These are phyloP conservation scores for Alternaria gaisen DNA, from an alignment of 2,329 filamentous ascomycete species.

Conservation along the genomic window DNA sequence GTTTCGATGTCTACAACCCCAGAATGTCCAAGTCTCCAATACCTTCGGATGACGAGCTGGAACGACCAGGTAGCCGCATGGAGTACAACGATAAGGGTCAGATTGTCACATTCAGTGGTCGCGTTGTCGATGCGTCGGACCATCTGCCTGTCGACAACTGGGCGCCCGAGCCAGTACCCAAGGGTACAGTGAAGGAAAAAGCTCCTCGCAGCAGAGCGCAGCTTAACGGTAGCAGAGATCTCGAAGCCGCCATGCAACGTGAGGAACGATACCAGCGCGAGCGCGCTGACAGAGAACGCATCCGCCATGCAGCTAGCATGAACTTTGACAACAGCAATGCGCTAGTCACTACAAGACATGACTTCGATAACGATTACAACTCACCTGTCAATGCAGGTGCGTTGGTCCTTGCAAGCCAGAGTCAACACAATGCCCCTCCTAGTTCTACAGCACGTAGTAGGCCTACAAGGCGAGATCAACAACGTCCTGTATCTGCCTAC, in stretches of 20 bases:
- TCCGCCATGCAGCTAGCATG: slow-evolving; percentile 41
- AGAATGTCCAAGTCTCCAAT: slow-evolving; percentile 40
- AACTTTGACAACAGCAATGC: slow-evolving; percentile 42
- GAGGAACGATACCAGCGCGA: slow-evolving; percentile 47
- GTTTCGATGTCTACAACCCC: slow-evolving; percentile 77
- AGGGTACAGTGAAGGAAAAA: slow-evolving; percentile 56
- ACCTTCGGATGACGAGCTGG: slow-evolving; percentile 36
- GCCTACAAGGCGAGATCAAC: slow-evolving; percentile 40
- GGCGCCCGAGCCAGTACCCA: slow-evolving; percentile 78
- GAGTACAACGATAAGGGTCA: slow-evolving; percentile 67
- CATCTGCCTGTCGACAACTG: slow-evolving; percentile 79
- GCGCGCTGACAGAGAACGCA: slow-evolving; percentile 44
- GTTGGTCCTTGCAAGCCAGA: slow-evolving; percentile 37
- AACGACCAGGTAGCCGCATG: slow-evolving; percentile 48
- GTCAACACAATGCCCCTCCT: slow-evolving; percentile 19
- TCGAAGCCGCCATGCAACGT: slow-evolving; percentile 44
- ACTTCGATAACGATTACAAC: slow-evolving; percentile 32
- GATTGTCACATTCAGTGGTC: slow-evolving; percentile 78
- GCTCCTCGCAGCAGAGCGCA: slow-evolving; percentile 56
- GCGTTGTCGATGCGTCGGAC: slow-evolving; percentile 81
- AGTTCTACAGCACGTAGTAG: slow-evolving; percentile 35
- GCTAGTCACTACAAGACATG: slow-evolving; percentile 40
- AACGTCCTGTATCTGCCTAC: slow-evolving; percentile 24
- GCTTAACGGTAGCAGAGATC: slow-evolving; percentile 60
- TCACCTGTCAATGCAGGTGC: slow-evolving; percentile 27